Conservation (phyloP, 441 rosid genomes). For the Macaranga tanarius region DNA sequence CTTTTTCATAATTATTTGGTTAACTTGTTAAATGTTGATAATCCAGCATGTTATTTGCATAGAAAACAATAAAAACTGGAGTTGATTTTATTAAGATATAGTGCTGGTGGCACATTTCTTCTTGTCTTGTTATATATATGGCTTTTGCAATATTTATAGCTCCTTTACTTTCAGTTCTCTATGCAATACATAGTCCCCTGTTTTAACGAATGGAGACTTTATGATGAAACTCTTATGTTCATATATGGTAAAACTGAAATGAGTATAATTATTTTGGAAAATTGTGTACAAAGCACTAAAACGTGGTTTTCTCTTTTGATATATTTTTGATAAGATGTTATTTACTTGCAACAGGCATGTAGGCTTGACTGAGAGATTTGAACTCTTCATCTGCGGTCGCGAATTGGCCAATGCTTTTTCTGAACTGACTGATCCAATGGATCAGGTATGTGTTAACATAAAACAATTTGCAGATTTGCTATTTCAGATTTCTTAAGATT, state of each 20-base stretch:
- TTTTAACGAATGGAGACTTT: neutral
- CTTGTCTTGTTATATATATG: neutral
- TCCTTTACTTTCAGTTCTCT: neutral
- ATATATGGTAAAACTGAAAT: neutral
- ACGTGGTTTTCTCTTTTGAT: slow-evolving; percentile 1
- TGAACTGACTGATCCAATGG: slow-evolving; percentile 90
- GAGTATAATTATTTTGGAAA: neutral
- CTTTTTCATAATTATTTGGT: neutral
- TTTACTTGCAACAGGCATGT: slow-evolving; percentile 38
- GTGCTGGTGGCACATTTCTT: neutral
- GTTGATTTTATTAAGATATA: neutral
- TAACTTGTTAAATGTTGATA: neutral
- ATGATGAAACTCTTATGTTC: neutral
- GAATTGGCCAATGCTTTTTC: slow-evolving; percentile 97
- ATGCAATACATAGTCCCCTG: neutral
- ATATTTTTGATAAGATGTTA: slow-evolving; percentile 6
- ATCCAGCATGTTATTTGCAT: neutral
- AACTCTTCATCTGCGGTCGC: slow-evolving; percentile 91
- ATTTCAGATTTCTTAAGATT: neutral
- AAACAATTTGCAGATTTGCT: neutral
- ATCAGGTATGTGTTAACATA: slow-evolving; percentile 53
- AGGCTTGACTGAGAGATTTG: slow-evolving; percentile 92
- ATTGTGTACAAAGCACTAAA: neutral
- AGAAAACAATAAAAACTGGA: neutral
- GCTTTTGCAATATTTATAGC: too few relatives aligned